A percentile compares a stretch with the other conserved stretches of the same genome.
Conservation (phyloP, 441 rosid species). For the Mallotus repandus region DNA sequence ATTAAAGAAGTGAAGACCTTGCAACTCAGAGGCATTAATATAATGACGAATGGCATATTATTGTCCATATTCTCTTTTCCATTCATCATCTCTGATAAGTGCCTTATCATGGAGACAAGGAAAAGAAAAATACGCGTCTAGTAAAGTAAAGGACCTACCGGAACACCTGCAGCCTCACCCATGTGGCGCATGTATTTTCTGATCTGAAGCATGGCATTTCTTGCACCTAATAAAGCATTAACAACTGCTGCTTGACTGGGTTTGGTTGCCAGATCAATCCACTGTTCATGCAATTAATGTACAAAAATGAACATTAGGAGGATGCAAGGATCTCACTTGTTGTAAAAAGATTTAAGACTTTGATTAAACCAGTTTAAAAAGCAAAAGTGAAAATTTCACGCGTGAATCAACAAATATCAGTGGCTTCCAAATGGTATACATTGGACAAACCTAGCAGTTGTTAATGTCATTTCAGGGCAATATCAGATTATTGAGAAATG, state of each 20-base stretch:
- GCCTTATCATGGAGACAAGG: not conserved
- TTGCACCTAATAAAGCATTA: constrained; percentile 61
- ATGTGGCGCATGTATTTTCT: constrained; percentile 74
- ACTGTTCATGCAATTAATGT: constrained; percentile 49
- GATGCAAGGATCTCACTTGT: not conserved
- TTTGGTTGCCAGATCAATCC: constrained; percentile 64
- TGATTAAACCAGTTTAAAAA: too few relatives aligned
- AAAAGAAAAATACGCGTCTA: not conserved
- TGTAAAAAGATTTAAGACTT: not conserved
- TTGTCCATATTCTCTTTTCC: not conserved
- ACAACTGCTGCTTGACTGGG: constrained; percentile 53
- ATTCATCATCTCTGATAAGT: not conserved
- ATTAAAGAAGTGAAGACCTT: not conserved
- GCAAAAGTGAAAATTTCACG: too few relatives aligned
- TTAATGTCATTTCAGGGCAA: constrained; percentile 9
- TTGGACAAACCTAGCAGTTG: not conserved
- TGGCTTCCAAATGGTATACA: too few relatives aligned
- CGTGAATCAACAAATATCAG: too few relatives aligned
- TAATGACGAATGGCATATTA: not conserved
- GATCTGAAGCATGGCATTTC: constrained; percentile 74
- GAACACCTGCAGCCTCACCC: constrained; percentile 93
- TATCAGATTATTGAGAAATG: too few relatives aligned
- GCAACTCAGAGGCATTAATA: constrained; percentile 5
- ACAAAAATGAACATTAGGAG: constrained; percentile 21
- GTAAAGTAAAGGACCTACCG: constrained; percentile 46